These are phyloP conservation scores for Fusarium pininemorale DNA, from an alignment of 2,329 filamentous ascomycete genomes.

Conservation along the genomic window DNA sequence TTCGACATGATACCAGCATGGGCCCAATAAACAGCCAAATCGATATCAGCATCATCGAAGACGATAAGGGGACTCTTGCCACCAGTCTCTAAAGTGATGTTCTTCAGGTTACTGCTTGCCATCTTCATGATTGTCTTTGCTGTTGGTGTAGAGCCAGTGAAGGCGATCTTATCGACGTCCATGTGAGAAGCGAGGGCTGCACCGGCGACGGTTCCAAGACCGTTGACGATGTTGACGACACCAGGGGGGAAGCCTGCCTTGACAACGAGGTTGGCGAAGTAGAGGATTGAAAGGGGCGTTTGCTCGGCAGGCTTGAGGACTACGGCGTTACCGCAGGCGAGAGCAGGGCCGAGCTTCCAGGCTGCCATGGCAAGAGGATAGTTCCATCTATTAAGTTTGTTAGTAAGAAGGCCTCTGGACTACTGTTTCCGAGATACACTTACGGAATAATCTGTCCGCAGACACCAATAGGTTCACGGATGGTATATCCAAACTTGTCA, in stretches of 20 bases:
- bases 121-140: slow-evolving; percentile 80
- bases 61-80: slow-evolving; percentile 73
- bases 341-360: slow-evolving; percentile 80
- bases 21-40: slow-evolving; percentile 71
- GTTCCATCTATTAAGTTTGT: slow-evolving; percentile 63
- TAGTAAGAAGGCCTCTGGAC: rapidly evolving
- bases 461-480: slow-evolving; percentile 80
- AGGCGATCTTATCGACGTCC: slow-evolving; percentile 79
- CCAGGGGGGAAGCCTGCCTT: slow-evolving; percentile 82
- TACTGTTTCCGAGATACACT: not conserved
- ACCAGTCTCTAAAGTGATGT: slow-evolving; percentile 73
- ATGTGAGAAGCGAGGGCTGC: slow-evolving; percentile 73
- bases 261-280: slow-evolving; percentile 72
- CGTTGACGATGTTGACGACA: slow-evolving; percentile 80
- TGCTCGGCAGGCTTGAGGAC: slow-evolving; percentile 74
- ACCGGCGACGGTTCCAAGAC: slow-evolving; percentile 73
- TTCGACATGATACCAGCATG: slow-evolving; percentile 65
- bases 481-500: slow-evolving; percentile 77
- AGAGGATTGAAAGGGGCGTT: slow-evolving; percentile 71
- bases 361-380: slow-evolving; percentile 60
- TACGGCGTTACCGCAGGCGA: slow-evolving; percentile 71
- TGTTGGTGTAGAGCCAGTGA: slow-evolving; percentile 79
- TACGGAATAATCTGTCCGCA: slow-evolving; percentile 76
- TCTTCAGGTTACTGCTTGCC: slow-evolving; percentile 72
- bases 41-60: slow-evolving; percentile 72